Evolutionary conservation across 2,329 filamentous ascomycete species (phyloP).

Genomic region (Fusarium tuaranense): DNA sequence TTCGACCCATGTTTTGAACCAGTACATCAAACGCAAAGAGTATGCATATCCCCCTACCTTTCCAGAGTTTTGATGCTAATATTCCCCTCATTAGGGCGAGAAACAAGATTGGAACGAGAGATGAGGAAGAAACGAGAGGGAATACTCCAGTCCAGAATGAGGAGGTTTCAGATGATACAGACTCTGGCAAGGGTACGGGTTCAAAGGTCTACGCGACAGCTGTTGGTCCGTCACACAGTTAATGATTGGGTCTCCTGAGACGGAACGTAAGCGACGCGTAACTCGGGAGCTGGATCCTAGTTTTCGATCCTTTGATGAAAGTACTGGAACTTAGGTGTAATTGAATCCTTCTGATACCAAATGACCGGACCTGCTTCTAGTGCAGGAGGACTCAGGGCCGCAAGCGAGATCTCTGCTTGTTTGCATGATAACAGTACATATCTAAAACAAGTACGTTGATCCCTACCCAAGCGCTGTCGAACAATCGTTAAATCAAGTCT

Average conservation of each 20-base stretch:
- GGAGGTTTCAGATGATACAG: background rate
- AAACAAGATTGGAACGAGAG: background rate
- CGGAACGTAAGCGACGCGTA: too few species aligned
- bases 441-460: too few species aligned
- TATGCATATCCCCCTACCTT: conserved; percentile 4
- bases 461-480: too few species aligned
- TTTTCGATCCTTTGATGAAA: too few species aligned
- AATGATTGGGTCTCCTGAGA: background rate
- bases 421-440: too few species aligned
- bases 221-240: background rate
- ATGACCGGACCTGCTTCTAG: too few species aligned
- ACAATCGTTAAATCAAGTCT: too few species aligned
- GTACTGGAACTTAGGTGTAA: too few species aligned
- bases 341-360: too few species aligned
- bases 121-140: background rate
- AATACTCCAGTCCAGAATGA: background rate
- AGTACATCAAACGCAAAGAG: conserved; percentile 39
- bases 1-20: conserved; percentile 39
- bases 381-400: too few species aligned
- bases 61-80: background rate
- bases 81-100: background rate
- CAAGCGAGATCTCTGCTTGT: too few species aligned
- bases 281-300: too few species aligned
- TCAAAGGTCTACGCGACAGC: background rate
- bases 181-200: background rate